Conservation (phyloP, 1,284 basidiomycete genomes). For the Tremellales sp. region DNA sequence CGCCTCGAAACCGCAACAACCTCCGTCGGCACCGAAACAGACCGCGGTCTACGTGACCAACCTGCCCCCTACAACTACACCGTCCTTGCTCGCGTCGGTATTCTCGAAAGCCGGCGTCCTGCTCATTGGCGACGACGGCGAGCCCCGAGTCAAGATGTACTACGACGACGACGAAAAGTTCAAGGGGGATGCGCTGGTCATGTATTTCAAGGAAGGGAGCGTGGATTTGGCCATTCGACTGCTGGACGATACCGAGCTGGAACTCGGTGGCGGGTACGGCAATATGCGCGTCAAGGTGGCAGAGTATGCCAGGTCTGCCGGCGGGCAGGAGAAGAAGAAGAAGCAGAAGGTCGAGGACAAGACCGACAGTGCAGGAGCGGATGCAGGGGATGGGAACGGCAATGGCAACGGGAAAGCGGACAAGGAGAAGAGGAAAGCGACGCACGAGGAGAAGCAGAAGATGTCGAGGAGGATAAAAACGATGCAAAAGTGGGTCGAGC, state of each 20-base stretch:
- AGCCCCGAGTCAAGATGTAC: constrained; percentile 91
- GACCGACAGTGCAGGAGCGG: constrained; percentile 64
- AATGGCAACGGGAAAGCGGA: constrained; percentile 67
- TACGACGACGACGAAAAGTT: constrained; percentile 82
- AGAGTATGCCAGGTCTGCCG: constrained; percentile 60
- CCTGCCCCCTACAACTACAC: constrained; percentile 72
- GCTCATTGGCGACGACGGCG: constrained; percentile 82
- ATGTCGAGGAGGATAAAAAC: constrained; percentile 74
- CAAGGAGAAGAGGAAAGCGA: constrained; percentile 60
- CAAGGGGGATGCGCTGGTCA: constrained; percentile 91
- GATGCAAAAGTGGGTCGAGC: constrained; percentile 73
- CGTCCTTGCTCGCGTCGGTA: constrained; percentile 69
- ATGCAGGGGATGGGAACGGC: constrained; percentile 46
- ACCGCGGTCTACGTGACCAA: constrained; percentile 89
- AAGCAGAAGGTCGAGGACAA: constrained; percentile 58
- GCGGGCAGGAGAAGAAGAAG: constrained; percentile 54
- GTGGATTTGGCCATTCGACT: constrained; percentile 80
- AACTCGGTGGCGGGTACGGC: constrained; percentile 64
- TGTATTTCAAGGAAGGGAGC: constrained; percentile 96
- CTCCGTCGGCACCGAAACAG: constrained; percentile 55
- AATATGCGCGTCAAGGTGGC: constrained; percentile 81
- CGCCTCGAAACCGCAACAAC: constrained; percentile 2
- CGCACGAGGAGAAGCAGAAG: constrained; percentile 73
- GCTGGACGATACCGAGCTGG: constrained; percentile 86
- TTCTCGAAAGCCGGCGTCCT: constrained; percentile 90